Percentiles rank a stretch among this genome's conserved stretches.
Conservation (phyloP, 2,329 filamentous ascomycete genomes). For the Fusarium bactridioides region DNA sequence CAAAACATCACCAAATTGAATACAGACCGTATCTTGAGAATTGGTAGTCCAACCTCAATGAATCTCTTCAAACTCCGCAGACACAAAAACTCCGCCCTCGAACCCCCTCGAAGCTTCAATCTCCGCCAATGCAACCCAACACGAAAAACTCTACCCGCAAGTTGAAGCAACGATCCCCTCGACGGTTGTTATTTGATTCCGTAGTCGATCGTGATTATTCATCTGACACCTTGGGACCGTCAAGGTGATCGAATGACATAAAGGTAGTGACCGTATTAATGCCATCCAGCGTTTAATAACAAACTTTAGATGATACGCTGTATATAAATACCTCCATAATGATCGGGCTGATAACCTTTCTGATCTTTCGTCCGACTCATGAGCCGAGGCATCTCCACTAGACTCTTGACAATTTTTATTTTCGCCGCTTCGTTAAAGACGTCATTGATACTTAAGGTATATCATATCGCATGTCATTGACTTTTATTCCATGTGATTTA, state of each 20-base stretch:
- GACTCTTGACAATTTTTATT: slow-evolving; percentile 3
- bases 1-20: not conserved
- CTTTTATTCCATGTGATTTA: not conserved
- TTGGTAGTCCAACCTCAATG: not conserved
- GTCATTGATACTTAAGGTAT: slow-evolving; percentile 14
- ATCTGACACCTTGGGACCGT: no score
- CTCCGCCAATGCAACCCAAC: not conserved
- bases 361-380: not conserved
- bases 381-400: slow-evolving; percentile 20
- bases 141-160: not conserved
- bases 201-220: no score
- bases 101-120: not conserved
- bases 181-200: no score
- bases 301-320: not conserved
- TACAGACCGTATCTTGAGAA: not conserved
- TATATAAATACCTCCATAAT: not conserved
- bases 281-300: not conserved
- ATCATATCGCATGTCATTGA: not conserved
- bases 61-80: not conserved
- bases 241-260: not conserved
- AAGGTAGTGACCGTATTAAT: not conserved
- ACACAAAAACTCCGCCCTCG: not conserved
- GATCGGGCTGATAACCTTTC: not conserved
- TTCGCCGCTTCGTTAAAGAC: slow-evolving; percentile 3
- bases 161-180: no score